Evolutionary conservation across 768 basidiomycete species (phyloP).

Genomic region (Boletus rufocinnamomeus): DNA sequence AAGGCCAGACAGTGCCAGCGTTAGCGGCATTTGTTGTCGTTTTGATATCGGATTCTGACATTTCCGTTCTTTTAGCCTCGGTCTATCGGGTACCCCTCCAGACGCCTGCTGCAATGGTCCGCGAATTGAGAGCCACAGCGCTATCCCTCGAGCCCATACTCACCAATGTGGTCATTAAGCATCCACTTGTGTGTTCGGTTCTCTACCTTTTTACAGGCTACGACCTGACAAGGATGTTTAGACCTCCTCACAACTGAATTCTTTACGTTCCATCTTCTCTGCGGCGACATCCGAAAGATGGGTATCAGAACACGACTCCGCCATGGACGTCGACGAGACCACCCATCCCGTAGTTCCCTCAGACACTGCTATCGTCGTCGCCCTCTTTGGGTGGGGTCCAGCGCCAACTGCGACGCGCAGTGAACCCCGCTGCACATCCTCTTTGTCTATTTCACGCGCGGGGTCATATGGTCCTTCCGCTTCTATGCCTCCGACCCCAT

Average conservation of each 20-base stretch:
- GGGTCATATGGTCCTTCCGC: conserved; percentile 32
- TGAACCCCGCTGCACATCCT: conserved; percentile 16
- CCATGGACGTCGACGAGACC: conserved; percentile 14
- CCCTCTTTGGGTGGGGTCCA: conserved; percentile 53
- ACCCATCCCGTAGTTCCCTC: conserved; percentile 31
- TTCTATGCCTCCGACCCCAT: conserved; percentile 34
- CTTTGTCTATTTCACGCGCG: conserved; percentile 27
- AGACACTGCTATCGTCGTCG: conserved; percentile 41
- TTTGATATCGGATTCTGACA: not conserved
- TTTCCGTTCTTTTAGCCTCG: conserved; percentile 43
- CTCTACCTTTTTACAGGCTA: conserved; percentile 2
- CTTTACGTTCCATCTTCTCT: conserved; percentile 49
- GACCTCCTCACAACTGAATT: conserved; percentile 59
- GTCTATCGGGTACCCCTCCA: conserved; percentile 77
- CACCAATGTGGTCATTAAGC: conserved; percentile 58
- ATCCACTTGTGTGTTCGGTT: conserved; percentile 62
- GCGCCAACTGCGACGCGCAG: conserved; percentile 30
- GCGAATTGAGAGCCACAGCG: conserved; percentile 60
- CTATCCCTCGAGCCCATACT: conserved; percentile 52
- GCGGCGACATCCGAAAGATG: conserved; percentile 28
- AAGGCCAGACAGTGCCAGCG: conserved; percentile 78
- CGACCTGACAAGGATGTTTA: conserved; percentile 33
- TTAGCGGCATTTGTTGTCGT: conserved; percentile 36
- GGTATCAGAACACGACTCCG: conserved; percentile 31
- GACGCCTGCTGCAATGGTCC: conserved; percentile 61